Evolutionary conservation across 2,329 filamentous ascomycete genomes (phyloP).

Genomic region (Xylaria sp.): DNA sequence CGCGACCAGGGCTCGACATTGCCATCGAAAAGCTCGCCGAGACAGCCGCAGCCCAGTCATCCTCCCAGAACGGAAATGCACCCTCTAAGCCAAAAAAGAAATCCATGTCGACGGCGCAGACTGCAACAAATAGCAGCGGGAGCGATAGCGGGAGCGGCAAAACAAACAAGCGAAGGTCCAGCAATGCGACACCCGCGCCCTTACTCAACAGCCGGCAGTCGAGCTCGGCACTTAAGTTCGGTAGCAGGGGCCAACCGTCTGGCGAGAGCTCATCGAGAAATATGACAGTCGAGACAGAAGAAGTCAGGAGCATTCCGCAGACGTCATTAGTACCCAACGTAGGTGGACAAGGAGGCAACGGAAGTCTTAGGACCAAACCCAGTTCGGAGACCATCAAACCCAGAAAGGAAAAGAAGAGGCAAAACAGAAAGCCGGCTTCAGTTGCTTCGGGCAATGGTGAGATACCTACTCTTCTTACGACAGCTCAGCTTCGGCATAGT

Average conservation of each 20-base stretch:
- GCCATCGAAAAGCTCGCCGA: conserved; percentile 56
- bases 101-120: conserved; percentile 52
- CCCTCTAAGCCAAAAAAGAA: conserved; percentile 47
- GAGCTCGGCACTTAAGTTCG: conserved; percentile 65
- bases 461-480: conserved; percentile 42
- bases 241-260: conserved; percentile 65
- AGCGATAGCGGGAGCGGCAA: conserved; percentile 65
- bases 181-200: conserved; percentile 49
- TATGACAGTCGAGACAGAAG: conserved; percentile 98
- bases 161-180: conserved; percentile 46
- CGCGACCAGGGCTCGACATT: conserved; percentile 51
- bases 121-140: conserved; percentile 54
- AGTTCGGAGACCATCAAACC: conserved; percentile 96
- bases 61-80: conserved; percentile 40
- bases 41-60: conserved; percentile 48
- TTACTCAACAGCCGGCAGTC: conserved; percentile 66
- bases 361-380: conserved; percentile 80
- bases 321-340: conserved; percentile 69
- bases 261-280: conserved; percentile 78
- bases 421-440: conserved; percentile 71
- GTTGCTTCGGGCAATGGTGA: conserved; percentile 75
- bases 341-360: conserved; percentile 65
- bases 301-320: conserved; percentile 87
- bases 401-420: conserved; percentile 88
- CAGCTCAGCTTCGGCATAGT: conserved; percentile 44